Evolutionary conservation across 2,329 filamentous ascomycete species (phyloP), one percentile per base, ranked within the genome.

Genomic region (Fusarium pseudonygamai): DNA sequence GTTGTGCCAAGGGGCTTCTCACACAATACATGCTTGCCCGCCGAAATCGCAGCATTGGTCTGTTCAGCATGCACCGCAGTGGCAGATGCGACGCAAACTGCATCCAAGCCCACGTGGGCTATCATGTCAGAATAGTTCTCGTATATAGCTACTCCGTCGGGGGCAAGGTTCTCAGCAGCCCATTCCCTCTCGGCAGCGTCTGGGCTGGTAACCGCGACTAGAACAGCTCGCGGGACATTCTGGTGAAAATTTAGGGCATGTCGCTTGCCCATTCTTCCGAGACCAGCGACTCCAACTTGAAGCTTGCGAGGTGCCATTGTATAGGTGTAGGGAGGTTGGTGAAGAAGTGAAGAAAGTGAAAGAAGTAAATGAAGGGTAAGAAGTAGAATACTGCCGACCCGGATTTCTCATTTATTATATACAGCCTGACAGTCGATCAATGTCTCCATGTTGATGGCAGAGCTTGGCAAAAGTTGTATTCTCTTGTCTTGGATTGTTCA

Each of bases 1-100:
- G 84, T 87, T 1, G 89, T 92, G 47, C 85, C 87, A 42, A 90
- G 78, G 3, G 88, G 89, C 82, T 90, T 90, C 82, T 91, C 89
- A 76, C 87, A 90, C 24, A 90, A 79, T 0, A 90, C 87, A 73
- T 91, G 89, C 75, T 87, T 84, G 46, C 85, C 84, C 9, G 82
- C 83, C 53, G 87, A 78, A 56, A 91, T 89, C 18, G 88, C 88
- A 71, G 86, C 84, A 77, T 89, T 87, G 3, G 88, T 84, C 74
- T 91, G 86, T 68, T 88, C 83, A 1, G 88, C 88, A 72, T 91
- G 89, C 12, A 86, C 88, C 1, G 87, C 87, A 18, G 87, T 87
- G 1, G 84, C 73, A 67, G 79, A 81, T 11, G 80, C 79, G 47
- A 85, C 78, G 20, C 84, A 80, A 7, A 87, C 83, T 24, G 85